Evolutionary conservation across 192 early-diverging fungal species (phyloP).

Genomic region (Funneliformis geosporum): DNA sequence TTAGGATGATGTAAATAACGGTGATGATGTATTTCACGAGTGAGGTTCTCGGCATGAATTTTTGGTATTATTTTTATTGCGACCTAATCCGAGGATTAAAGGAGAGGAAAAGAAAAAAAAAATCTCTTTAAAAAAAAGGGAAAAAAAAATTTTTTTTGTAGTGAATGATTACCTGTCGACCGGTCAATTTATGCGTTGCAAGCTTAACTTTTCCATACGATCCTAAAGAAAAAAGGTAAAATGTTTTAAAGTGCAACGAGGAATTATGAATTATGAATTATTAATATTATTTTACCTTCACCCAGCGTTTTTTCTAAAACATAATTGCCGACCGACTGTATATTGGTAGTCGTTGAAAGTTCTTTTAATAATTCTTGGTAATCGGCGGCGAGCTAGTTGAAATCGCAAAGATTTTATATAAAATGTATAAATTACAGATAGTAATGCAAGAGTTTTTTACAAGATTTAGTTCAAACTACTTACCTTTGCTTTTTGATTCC

Average conservation of each 20-base stretch:
- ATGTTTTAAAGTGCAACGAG: constrained; percentile 2
- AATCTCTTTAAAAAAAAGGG: too few species aligned
- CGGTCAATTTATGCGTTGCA: constrained; percentile 59
- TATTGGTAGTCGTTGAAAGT: constrained; percentile 51
- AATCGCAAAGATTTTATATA: background rate
- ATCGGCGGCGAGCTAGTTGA: constrained; percentile 55
- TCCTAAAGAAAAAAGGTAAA: constrained; percentile 41
- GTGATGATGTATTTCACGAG: constrained; percentile 65
- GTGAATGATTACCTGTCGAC: constrained; percentile 37
- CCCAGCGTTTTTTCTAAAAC: constrained; percentile 56
- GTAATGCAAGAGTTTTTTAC: background rate
- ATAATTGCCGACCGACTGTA: constrained; percentile 58
- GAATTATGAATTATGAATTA: background rate
- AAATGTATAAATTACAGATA: background rate
- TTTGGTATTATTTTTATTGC: constrained; percentile 66
- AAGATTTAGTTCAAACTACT: background rate
- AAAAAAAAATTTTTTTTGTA: background rate
- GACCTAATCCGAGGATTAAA: constrained; percentile 38
- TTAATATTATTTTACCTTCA: constrained; percentile 40
- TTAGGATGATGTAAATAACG: constrained; percentile 77
- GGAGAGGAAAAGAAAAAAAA: too few species aligned
- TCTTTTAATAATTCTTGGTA: constrained; percentile 63
- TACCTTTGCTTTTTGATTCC: constrained; percentile 52
- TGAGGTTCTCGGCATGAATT: constrained; percentile 56
- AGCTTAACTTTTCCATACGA: constrained; percentile 69